phyloP scores from a whole-genome alignment of 2,329 filamentous ascomycete species.

The Epichloe uncinata region DNA sequence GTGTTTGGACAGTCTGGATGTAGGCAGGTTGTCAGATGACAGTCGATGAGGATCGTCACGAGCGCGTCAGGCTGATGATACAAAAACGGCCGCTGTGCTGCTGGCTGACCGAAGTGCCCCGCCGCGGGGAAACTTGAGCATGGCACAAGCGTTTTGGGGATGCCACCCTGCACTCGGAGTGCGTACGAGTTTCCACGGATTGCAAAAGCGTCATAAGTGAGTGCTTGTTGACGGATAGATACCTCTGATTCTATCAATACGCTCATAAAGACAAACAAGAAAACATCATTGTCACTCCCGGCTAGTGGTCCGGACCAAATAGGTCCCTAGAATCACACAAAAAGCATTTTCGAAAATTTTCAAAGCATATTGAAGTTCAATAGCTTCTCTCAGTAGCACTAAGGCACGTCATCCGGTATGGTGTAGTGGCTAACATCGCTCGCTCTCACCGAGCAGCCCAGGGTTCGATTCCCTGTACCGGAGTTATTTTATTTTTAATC shows the following conservation, averaged over 20 bases:
- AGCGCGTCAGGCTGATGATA: slow-evolving; percentile 10
- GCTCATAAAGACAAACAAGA: too few species aligned
- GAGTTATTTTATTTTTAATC: not conserved
- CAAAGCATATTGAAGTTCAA: too few species aligned
- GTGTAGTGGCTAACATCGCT: slow-evolving; percentile 25
- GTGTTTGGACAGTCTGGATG: not conserved
- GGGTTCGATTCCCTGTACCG: slow-evolving; percentile 18
- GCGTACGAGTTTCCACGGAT: too few species aligned
- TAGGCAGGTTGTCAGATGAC: slow-evolving; percentile 12
- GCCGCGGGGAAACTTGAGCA: slow-evolving; percentile 8
- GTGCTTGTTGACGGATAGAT: too few species aligned
- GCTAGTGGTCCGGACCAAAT: too few species aligned
- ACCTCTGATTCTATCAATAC: too few species aligned
- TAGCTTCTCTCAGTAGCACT: rapidly evolving
- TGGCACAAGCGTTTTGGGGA: too few species aligned
- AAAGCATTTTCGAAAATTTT: too few species aligned
- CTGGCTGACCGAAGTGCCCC: slow-evolving; percentile 9
- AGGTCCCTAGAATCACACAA: too few species aligned
- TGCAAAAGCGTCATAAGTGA: too few species aligned
- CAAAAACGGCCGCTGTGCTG: not conserved
- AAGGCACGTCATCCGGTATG: slow-evolving; percentile 14
- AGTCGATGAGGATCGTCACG: slow-evolving; percentile 8
- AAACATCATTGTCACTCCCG: too few species aligned
- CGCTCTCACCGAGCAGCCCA: slow-evolving; percentile 17
- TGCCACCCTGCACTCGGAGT: too few species aligned